Evolutionary conservation across 1,139 yeast species (phyloP).

Genomic region (Diutina neorugosa): DNA sequence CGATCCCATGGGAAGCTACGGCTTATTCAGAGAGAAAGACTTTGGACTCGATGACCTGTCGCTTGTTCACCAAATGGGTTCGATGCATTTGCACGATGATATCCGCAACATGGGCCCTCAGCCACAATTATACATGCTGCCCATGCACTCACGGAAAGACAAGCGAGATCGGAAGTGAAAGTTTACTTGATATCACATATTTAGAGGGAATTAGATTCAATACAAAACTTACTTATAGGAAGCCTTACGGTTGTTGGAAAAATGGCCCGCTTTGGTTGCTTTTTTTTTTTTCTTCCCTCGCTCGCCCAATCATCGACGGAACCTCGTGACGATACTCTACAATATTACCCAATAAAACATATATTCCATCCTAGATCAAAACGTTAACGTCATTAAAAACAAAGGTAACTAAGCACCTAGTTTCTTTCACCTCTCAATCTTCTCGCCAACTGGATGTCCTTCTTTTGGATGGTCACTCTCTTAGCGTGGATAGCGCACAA

Average conservation of each 20-base stretch:
- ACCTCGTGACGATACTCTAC: neutral
- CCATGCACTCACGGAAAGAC: neutral
- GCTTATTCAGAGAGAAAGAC: slow-evolving; percentile 1
- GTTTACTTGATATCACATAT: neutral
- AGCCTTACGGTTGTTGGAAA: neutral
- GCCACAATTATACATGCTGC: neutral
- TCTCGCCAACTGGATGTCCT: slow-evolving; percentile 13
- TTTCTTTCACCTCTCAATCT: slow-evolving; percentile 13
- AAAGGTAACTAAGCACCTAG: slow-evolving; percentile 4
- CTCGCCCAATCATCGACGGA: neutral
- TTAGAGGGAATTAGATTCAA: neutral
- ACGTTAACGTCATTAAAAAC: neutral
- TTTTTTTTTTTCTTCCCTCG: neutral
- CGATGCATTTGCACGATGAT: slow-evolving; percentile 1
- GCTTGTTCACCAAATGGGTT: slow-evolving; percentile 1
- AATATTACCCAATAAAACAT: neutral
- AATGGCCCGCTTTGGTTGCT: neutral
- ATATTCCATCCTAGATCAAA: neutral
- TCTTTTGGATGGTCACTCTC: slow-evolving; percentile 12
- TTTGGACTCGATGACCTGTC: neutral
- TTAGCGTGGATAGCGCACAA: slow-evolving; percentile 13
- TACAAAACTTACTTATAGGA: neutral
- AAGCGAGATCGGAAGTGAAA: neutral
- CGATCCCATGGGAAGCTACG: neutral
- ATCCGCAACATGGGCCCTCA: neutral